Percentiles rank a stretch among this genome's conserved stretches.
phyloP scores from a whole-genome alignment of 148 eudicot genomes.

The Spergularia bocconei region DNA sequence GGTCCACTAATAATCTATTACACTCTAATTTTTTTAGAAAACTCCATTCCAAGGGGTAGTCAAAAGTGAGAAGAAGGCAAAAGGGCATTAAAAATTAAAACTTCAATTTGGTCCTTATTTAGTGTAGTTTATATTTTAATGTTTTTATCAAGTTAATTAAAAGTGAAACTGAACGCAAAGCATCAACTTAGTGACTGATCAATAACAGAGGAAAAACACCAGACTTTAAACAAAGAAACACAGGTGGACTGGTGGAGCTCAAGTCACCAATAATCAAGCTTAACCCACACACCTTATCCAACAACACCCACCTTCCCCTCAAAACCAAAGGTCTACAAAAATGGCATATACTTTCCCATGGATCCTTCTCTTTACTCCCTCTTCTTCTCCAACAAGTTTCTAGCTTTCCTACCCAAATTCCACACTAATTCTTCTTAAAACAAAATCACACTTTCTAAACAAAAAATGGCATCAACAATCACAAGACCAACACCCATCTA shows the following conservation, averaged over 20 bases:
- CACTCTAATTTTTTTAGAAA: too few relatives aligned
- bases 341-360: constrained; percentile 35
- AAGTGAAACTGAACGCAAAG: too few relatives aligned
- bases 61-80: too few relatives aligned
- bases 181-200: too few relatives aligned
- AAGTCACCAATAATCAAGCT: neutral
- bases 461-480: constrained; percentile 51
- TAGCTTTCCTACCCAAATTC: neutral
- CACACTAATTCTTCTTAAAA: neutral
- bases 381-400: constrained; percentile 1
- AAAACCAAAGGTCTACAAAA: constrained; percentile 30
- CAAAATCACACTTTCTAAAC: neutral
- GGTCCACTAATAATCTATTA: too few relatives aligned
- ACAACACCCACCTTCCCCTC: constrained; percentile 2
- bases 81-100: too few relatives aligned
- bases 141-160: too few relatives aligned
- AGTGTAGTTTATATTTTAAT: too few relatives aligned
- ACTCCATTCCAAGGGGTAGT: too few relatives aligned
- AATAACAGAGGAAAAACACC: neutral
- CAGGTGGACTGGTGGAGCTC: constrained; percentile 17
- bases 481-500: constrained; percentile 39
- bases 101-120: too few relatives aligned
- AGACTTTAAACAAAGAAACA: neutral
- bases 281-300: constrained; percentile 30
- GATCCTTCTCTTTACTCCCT: constrained; percentile 19